Conservation (phyloP, 2,329 filamentous ascomycete species). For the Colletotrichum godetiae region DNA sequence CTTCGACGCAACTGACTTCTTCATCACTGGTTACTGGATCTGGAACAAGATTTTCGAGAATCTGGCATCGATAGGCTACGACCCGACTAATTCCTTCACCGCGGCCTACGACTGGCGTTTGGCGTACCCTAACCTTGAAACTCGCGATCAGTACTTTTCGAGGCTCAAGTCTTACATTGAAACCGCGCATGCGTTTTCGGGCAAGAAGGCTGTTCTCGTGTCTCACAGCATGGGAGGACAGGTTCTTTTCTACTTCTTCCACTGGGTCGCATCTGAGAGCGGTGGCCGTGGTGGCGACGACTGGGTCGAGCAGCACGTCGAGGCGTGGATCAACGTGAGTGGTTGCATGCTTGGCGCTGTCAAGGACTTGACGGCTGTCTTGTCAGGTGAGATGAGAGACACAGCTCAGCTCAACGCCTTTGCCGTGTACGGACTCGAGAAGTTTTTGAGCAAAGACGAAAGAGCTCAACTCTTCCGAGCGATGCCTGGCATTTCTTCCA, state of each 20-base stretch:
- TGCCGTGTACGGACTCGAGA: conserved; percentile 95
- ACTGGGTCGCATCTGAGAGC: conserved; percentile 81
- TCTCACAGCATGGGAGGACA: conserved; percentile 99
- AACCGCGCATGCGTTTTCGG: conserved; percentile 77
- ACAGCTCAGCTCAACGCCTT: conserved; percentile 97
- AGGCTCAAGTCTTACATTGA: conserved; percentile 92
- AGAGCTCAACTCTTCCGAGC: conserved; percentile 93
- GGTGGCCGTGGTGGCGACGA: conserved; percentile 84
- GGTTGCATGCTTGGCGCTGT: conserved; percentile 97
- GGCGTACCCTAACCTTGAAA: conserved; percentile 89
- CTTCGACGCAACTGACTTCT: conserved; percentile 98
- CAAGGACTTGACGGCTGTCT: conserved; percentile 88
- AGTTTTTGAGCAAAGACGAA: conserved; percentile 91
- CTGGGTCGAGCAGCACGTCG: conserved; percentile 92
- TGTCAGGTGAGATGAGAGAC: conserved; percentile 98
- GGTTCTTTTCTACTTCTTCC: conserved; percentile 83
- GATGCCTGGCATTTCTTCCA: conserved; percentile 96
- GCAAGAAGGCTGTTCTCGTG: conserved; percentile 84
- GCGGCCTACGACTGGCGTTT: conserved; percentile 91
- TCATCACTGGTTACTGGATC: conserved; percentile 94
- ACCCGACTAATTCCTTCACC: conserved; percentile 80
- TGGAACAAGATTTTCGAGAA: conserved; percentile 99
- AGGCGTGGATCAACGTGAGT: conserved; percentile 97
- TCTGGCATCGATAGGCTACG: conserved; percentile 93
- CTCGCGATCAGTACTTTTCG: conserved; percentile 93